Percentiles rank a stretch among this genome's conserved stretches.
Conservation (phyloP, 495 filamentous ascomycete genomes). For the Hypoxylon lienhwacheense region DNA sequence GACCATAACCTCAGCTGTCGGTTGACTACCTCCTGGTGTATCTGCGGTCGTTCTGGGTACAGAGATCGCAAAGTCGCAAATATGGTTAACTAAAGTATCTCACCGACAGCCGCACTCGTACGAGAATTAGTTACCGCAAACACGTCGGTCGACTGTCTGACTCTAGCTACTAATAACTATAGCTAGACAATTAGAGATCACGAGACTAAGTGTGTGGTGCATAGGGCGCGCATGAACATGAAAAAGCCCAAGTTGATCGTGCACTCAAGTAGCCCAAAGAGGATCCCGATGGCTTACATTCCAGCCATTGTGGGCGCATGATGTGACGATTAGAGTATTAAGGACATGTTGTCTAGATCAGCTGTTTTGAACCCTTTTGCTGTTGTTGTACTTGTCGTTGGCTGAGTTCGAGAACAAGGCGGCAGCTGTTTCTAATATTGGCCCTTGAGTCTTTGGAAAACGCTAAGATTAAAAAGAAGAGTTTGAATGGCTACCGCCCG, state of each 20-base stretch:
- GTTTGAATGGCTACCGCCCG: too few species aligned
- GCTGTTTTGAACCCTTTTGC: too few species aligned
- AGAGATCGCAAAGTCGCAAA: conserved; percentile 36
- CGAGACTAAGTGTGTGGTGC: conserved; percentile 9
- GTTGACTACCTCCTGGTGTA: conserved; percentile 33
- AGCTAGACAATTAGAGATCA: too few species aligned
- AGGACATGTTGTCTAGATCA: background rate
- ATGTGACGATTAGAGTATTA: conserved; percentile 6
- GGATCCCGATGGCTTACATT: conserved; percentile 24
- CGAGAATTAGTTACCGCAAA: conserved; percentile 31
- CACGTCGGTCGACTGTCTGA: conserved; percentile 28
- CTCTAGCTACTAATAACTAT: too few species aligned
- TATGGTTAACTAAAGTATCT: conserved; percentile 35
- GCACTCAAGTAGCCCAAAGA: conserved; percentile 13
- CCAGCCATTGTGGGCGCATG: conserved; percentile 21
- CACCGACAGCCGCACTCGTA: conserved; percentile 26
- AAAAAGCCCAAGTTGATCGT: conserved; percentile 14
- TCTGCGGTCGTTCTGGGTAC: conserved; percentile 39
- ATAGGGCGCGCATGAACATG: conserved; percentile 20
- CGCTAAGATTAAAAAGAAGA: too few species aligned
- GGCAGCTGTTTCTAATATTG: conserved; percentile 9
- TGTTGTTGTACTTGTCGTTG: conserved; percentile 11
- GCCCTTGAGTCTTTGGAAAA: too few species aligned
- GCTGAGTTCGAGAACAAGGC: conserved; percentile 9
- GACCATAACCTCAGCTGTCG: conserved; percentile 37